A percentile compares a stretch with the other conserved stretches of the same genome.
Evolutionary conservation across 1,284 basidiomycete species (phyloP).

Genomic region (Cutaneotrichosporon curvatum): DNA sequence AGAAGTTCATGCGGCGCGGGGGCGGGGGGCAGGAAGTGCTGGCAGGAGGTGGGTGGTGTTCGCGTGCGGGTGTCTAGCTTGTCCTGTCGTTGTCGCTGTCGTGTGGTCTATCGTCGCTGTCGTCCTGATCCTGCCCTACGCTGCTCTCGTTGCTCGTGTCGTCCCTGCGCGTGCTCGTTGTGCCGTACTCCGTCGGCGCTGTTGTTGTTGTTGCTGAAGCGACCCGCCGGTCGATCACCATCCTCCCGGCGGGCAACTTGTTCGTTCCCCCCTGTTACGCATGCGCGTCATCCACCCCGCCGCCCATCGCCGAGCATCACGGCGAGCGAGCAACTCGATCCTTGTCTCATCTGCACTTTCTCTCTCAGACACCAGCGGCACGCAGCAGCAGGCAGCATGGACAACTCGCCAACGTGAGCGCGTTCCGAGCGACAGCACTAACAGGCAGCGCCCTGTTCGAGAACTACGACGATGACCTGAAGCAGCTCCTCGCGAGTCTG

Average conservation of each 20-base stretch:
- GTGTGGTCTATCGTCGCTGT: not conserved
- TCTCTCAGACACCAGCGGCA: too few species aligned
- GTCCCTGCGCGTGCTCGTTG: too few species aligned
- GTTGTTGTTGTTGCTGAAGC: not conserved
- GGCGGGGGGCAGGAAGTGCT: too few species aligned
- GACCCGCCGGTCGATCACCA: not conserved
- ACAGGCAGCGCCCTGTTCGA: constrained; percentile 44
- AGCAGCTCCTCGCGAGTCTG: constrained; percentile 38
- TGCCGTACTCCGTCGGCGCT: too few species aligned
- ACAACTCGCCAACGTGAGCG: constrained; percentile 46
- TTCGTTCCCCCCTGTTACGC: not conserved
- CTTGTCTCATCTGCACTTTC: not conserved
- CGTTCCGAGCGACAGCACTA: not conserved
- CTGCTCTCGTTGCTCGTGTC: not conserved
- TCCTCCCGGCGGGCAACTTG: not conserved
- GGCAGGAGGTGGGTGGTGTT: too few species aligned
- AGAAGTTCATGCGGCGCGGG: constrained; percentile 72
- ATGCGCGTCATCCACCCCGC: too few species aligned
- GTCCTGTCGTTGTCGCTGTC: too few species aligned
- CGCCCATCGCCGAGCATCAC: too few species aligned
- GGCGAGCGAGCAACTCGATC: too few species aligned
- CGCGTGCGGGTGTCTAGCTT: too few species aligned
- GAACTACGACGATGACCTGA: constrained; percentile 47
- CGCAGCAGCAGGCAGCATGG: constrained; percentile 30
- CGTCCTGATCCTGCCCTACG: not conserved